These are phyloP conservation scores for Mycena venus DNA, from an alignment of 768 basidiomycete species.

Conservation along the genomic window DNA sequence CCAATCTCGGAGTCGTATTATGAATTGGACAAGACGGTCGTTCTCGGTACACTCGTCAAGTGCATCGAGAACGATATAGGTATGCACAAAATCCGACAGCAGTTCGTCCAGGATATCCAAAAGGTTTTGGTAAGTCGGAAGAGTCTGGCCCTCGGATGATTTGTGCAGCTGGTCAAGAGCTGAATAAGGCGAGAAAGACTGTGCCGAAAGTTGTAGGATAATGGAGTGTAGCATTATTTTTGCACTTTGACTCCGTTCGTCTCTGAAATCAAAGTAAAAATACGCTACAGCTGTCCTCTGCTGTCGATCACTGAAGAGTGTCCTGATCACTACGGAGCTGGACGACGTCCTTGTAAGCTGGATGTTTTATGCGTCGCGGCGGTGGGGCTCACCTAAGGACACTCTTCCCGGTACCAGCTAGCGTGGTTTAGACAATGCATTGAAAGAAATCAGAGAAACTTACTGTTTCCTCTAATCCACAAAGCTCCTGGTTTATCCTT, in stretches of 20 bases:
- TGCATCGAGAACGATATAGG: no score
- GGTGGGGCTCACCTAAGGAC: background rate
- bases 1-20: no score
- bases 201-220: background rate
- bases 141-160: background rate
- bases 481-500: background rate
- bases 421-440: background rate
- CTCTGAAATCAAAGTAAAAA: background rate
- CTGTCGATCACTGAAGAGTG: background rate
- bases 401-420: background rate
- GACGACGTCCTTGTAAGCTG: background rate
- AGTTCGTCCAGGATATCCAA: background rate
- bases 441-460: background rate
- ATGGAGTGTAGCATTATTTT: background rate
- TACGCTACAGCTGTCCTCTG: background rate
- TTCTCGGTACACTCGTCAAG: no score
- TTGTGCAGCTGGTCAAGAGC: background rate
- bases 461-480: background rate
- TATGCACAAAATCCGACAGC: background rate
- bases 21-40: no score
- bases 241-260: background rate
- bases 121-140: background rate
- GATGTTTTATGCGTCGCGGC: background rate
- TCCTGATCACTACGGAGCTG: background rate
- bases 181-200: background rate